Percentiles rank a stretch among this genome's conserved stretches.
These are phyloP conservation scores for Globisporangium cederbergense DNA, from an alignment of 352 stramenopile species.

Conservation along the genomic window DNA sequence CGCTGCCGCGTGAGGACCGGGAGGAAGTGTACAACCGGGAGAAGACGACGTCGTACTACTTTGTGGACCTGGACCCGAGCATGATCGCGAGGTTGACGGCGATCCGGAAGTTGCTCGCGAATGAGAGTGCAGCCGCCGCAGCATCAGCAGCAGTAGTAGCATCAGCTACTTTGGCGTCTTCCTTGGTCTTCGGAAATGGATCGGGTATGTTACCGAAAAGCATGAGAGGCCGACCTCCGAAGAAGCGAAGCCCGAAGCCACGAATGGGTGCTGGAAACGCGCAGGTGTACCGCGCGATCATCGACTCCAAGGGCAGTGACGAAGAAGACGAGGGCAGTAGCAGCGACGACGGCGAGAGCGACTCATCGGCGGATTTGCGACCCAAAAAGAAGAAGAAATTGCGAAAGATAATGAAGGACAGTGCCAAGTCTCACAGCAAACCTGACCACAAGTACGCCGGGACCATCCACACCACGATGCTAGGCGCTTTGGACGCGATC, in stretches of 20 bases:
- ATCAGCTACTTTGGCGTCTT: not conserved
- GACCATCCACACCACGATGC: not conserved
- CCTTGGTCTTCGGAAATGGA: not conserved
- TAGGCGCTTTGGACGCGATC: not conserved
- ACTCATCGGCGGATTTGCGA: not conserved
- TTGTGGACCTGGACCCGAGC: slow-evolving; percentile 3
- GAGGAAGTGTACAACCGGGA: slow-evolving; percentile 3
- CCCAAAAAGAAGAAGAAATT: not conserved
- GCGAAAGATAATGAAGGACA: not conserved
- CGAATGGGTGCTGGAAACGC: not conserved
- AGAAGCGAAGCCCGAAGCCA: not conserved
- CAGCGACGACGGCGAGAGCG: not conserved
- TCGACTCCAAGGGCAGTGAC: not conserved
- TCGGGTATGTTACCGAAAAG: not conserved
- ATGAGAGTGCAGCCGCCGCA: no score
- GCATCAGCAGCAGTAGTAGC: not conserved
- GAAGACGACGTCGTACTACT: slow-evolving; percentile 11
- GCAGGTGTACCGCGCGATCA: not conserved
- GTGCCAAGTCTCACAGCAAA: not conserved
- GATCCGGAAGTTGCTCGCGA: not conserved
- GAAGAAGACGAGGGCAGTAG: not conserved
- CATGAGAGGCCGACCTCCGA: not conserved
- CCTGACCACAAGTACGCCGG: not conserved
- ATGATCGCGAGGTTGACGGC: not conserved
- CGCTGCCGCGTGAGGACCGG: not conserved